Evolutionary conservation across 345 rosid species (phyloP).

Genomic region (Eucalyptus globulus): DNA sequence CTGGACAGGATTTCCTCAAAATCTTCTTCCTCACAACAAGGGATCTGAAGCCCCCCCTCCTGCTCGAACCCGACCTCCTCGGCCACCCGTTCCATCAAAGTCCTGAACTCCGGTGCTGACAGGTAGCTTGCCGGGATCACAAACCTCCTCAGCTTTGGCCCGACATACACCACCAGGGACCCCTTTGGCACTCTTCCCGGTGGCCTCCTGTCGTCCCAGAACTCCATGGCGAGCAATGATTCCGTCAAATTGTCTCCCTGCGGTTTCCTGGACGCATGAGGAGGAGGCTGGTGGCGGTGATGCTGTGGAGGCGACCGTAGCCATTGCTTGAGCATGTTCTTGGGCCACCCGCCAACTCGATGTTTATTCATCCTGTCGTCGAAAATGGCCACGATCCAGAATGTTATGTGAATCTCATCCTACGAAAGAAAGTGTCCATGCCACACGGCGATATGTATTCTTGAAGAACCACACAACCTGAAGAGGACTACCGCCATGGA

Average conservation of each 20-base stretch:
- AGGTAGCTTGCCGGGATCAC: slow-evolving; percentile 44
- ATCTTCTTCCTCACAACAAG: slow-evolving; percentile 32
- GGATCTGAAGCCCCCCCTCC: slow-evolving; percentile 41
- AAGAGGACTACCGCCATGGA: background rate
- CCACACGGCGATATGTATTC: background rate
- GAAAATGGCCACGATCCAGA: background rate
- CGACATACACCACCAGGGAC: slow-evolving; percentile 48
- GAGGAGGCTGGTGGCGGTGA: background rate
- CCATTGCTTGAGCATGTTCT: background rate
- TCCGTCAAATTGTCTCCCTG: background rate
- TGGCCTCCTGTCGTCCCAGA: background rate
- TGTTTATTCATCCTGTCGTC: background rate
- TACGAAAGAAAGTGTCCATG: background rate
- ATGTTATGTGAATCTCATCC: background rate
- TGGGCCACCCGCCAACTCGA: background rate
- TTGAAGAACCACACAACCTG: background rate
- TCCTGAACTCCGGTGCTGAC: slow-evolving; percentile 38
- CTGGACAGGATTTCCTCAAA: slow-evolving; percentile 38
- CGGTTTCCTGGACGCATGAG: background rate
- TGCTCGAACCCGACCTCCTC: slow-evolving; percentile 58
- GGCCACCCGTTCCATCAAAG: slow-evolving; percentile 50
- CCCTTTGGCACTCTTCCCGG: slow-evolving; percentile 28
- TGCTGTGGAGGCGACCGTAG: background rate
- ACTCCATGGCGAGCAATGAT: slow-evolving; percentile 1
- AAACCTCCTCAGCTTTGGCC: slow-evolving; percentile 39